phyloP scores from a whole-genome alignment of 1,139 yeast genomes.

The Taiozyma sp. region DNA sequence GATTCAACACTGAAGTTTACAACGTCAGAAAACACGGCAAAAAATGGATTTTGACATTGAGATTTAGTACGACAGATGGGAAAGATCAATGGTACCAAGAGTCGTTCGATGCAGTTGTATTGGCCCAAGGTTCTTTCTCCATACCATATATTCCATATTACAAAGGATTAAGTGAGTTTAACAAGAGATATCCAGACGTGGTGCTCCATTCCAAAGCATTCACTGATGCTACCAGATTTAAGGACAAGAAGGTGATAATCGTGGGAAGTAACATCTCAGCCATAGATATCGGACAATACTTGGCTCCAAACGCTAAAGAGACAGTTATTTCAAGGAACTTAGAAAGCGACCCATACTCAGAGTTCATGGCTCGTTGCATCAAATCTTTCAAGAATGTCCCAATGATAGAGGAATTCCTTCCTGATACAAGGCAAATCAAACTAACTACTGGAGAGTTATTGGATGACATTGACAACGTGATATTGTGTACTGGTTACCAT shows the following conservation, averaged over 20 bases:
- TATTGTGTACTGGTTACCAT: constrained; percentile 42
- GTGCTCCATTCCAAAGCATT: constrained; percentile 40
- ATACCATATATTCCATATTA: constrained; percentile 43
- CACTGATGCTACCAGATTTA: constrained; percentile 25
- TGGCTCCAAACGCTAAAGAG: constrained; percentile 36
- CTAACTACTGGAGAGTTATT: constrained; percentile 30
- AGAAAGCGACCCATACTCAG: constrained; percentile 22
- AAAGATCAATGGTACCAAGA: constrained; percentile 30
- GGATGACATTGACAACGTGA: constrained; percentile 31
- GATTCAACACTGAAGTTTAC: constrained; percentile 40
- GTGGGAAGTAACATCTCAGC: constrained; percentile 49
- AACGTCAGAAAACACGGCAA: constrained; percentile 29
- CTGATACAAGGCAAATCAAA: constrained; percentile 23
- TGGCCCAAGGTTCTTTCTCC: constrained; percentile 46
- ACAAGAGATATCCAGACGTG: constrained; percentile 31
- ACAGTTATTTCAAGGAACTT: constrained; percentile 33
- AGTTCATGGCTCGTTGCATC: constrained; percentile 15
- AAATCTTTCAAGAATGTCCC: constrained; percentile 32
- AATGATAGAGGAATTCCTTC: constrained; percentile 24
- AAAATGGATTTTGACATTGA: constrained; percentile 38
- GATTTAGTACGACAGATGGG: constrained; percentile 20
- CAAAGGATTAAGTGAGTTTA: constrained; percentile 37
- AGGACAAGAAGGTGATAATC: constrained; percentile 37
- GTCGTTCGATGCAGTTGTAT: constrained; percentile 39
- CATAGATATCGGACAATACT: constrained; percentile 43